A percentile compares a stretch with the other conserved stretches of the same genome.
Conservation (phyloP, 768 basidiomycete species). For the Leccinum olivaceopallidum region DNA sequence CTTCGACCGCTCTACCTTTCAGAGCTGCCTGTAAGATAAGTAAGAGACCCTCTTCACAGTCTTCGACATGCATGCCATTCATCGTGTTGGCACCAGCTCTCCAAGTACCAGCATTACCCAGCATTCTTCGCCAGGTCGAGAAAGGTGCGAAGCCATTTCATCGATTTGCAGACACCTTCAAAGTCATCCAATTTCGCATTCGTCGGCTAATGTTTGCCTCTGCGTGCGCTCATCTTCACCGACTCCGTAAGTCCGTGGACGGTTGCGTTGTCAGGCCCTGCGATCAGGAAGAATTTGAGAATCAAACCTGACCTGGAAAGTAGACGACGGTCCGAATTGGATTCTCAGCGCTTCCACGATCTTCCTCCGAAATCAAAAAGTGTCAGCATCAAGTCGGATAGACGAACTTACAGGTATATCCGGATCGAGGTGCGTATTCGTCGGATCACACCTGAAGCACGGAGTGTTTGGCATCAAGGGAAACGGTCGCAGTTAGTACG, state of each 20-base stretch:
- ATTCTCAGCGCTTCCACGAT: constrained; percentile 43
- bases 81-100: constrained; percentile 41
- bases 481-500: background rate
- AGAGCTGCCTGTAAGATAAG: constrained; percentile 41
- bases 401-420: constrained; percentile 30
- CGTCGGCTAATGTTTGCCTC: background rate
- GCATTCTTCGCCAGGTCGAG: constrained; percentile 32
- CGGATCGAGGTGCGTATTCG: constrained; percentile 34
- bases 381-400: background rate
- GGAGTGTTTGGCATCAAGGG: background rate
- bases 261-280: background rate
- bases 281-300: background rate
- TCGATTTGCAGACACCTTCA: constrained; percentile 38
- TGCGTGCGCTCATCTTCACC: constrained; percentile 34
- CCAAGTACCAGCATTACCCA: constrained; percentile 42
- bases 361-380: constrained; percentile 10
- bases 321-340: constrained; percentile 46
- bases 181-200: background rate
- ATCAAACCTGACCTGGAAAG: constrained; percentile 35
- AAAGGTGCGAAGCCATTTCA: constrained; percentile 39
- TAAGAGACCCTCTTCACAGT: constrained; percentile 35
- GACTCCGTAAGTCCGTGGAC: constrained; percentile 35
- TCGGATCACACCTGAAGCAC: constrained; percentile 26
- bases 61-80: constrained; percentile 43
- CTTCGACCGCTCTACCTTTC: constrained; percentile 43